Conservation (phyloP, 2,329 filamentous ascomycete genomes). For the Diplocarpon mali region DNA sequence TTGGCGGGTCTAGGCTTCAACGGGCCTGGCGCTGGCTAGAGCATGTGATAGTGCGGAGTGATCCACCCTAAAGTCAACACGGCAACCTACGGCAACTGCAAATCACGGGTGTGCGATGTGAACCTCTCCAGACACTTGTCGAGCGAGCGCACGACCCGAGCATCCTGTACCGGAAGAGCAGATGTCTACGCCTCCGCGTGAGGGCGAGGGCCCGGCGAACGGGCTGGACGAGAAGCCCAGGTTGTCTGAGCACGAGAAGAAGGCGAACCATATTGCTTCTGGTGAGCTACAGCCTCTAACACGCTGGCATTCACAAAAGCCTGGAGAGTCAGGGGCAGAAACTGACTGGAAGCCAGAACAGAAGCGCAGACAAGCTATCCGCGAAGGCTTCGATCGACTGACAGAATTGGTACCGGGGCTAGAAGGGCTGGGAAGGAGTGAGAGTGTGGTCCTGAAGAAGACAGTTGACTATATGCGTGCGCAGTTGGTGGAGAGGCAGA, state of each 20-base stretch:
- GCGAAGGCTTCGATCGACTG: conserved; percentile 58
- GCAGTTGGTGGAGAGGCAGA: conserved; percentile 38
- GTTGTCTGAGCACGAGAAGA: conserved; percentile 60
- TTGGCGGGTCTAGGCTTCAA: neutral
- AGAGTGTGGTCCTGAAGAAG: conserved; percentile 54
- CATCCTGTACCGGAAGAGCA: neutral
- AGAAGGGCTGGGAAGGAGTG: conserved; percentile 56
- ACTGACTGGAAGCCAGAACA: conserved; percentile 32
- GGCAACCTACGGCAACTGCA: no score
- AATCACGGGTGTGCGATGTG: no score
- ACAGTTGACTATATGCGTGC: conserved; percentile 42
- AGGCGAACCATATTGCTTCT: conserved; percentile 62
- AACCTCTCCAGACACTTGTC: neutral
- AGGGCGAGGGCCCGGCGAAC: conserved; percentile 21
- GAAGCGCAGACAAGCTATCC: conserved; percentile 40
- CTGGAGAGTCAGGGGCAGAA: neutral
- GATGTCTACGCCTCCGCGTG: conserved; percentile 20
- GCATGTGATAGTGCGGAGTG: conserved; percentile 5
- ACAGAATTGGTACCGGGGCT: conserved; percentile 59
- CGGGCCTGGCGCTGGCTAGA: neutral
- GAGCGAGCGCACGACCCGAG: conserved; percentile 1
- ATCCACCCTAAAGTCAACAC: neutral
- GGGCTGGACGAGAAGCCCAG: conserved; percentile 43
- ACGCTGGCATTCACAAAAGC: no score
- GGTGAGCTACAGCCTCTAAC: conserved; percentile 15